A percentile compares a stretch with the other conserved stretches of the same genome.
phyloP scores from a whole-genome alignment of 352 stramenopile genomes.

The Globisporangium okanoganense region DNA sequence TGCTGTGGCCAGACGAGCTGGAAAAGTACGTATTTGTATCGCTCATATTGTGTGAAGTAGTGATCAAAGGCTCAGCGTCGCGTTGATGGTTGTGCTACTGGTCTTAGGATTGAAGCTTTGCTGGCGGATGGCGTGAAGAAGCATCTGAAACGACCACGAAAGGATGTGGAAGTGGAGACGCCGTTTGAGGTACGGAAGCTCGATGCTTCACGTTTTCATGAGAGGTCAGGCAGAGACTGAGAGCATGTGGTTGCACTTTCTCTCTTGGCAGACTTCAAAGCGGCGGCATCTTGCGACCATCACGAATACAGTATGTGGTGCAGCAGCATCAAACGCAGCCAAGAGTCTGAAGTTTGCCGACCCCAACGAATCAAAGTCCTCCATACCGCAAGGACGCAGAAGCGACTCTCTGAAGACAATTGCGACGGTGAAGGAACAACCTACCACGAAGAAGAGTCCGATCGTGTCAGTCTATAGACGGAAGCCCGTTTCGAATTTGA shows the following conservation, averaged over 20 bases:
- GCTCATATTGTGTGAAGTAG: background rate
- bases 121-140: conserved; percentile 57
- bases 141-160: conserved; percentile 48
- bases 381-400: conserved; percentile 1
- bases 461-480: background rate
- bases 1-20: conserved; percentile 40
- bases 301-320: conserved; percentile 41
- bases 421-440: background rate
- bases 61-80: background rate
- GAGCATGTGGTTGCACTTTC: no score
- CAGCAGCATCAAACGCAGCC: conserved; percentile 9
- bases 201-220: background rate
- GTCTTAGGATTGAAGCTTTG: conserved; percentile 34
- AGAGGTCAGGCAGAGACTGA: background rate
- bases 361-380: conserved; percentile 6
- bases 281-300: conserved; percentile 54
- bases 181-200: conserved; percentile 28
- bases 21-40: conserved; percentile 25
- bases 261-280: conserved; percentile 26
- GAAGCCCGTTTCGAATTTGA: conserved; percentile 11
- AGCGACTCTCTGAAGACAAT: background rate
- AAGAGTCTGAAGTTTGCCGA: conserved; percentile 30
- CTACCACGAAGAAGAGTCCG: conserved; percentile 9
- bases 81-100: background rate
- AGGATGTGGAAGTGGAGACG: conserved; percentile 24